Conservation (phyloP, 2,329 filamentous ascomycete species). For the Claviceps quebecensis region DNA sequence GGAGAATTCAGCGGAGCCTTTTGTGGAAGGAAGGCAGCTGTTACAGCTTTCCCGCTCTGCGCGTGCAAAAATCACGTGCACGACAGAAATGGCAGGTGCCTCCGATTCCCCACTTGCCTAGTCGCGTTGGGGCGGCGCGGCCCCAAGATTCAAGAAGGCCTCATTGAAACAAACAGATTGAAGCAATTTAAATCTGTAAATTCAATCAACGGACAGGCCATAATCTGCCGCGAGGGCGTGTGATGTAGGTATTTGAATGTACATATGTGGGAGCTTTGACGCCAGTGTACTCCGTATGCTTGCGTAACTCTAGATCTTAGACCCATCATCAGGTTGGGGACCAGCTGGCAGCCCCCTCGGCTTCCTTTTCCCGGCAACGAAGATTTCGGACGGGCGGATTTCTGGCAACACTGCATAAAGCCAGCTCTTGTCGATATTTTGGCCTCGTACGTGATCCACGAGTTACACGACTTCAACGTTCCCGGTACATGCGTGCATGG, state of each 20-base stretch:
- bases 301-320: too few species aligned
- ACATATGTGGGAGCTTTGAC: too few species aligned
- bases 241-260: too few species aligned
- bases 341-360: not conserved
- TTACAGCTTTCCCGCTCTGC: not conserved
- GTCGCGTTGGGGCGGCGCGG: too few species aligned
- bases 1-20: not conserved
- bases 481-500: not conserved
- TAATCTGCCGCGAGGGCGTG: too few species aligned
- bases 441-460: not conserved
- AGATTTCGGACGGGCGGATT: not conserved
- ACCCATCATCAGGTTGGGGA: too few species aligned
- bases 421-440: not conserved
- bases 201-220: too few species aligned
- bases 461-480: not conserved
- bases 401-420: not conserved
- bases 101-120: not conserved
- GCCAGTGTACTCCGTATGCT: too few species aligned
- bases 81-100: not conserved
- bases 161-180: too few species aligned
- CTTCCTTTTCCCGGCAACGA: not conserved
- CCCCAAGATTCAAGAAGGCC: too few species aligned
- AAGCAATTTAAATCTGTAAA: too few species aligned
- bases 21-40: not conserved
- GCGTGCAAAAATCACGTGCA: conserved; percentile 1